A percentile compares a stretch with the other conserved stretches of the same genome.
These are phyloP conservation scores for Ulota crispa DNA, from an alignment of 225 moss, liverwort and hornwort species.

Conservation along the genomic window DNA sequence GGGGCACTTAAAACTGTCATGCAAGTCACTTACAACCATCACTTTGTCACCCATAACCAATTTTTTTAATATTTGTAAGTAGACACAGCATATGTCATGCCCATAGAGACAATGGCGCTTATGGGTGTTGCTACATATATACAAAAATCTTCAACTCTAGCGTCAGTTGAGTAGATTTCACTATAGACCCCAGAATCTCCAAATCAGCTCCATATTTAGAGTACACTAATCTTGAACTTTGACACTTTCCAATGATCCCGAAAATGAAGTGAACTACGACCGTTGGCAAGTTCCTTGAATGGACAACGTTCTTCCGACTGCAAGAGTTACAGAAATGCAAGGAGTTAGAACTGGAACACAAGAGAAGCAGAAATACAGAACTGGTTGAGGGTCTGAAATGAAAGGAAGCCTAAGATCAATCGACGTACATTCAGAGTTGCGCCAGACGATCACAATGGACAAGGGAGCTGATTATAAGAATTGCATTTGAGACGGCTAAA, in stretches of 20 bases:
- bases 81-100: no score
- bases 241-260: not conserved
- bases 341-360: not conserved
- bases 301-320: slow-evolving; percentile 54
- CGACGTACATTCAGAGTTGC: slow-evolving; percentile 41
- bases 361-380: not conserved
- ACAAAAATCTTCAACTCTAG: not conserved
- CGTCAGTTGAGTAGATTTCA: not conserved
- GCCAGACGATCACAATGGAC: slow-evolving; percentile 54
- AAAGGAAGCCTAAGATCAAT: not conserved
- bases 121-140: no score
- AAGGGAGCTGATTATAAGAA: slow-evolving; percentile 19
- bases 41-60: no score
- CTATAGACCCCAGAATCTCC: no score
- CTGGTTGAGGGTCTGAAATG: not conserved
- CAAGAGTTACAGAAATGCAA: slow-evolving; percentile 6
- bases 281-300: not conserved
- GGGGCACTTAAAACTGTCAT: no score
- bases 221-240: not conserved
- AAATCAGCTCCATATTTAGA: not conserved
- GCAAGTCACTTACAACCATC: no score
- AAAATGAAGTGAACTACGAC: not conserved
- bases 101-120: no score
- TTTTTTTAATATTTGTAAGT: no score
- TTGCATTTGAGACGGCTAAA: no score